Evolutionary conservation across 192 early-diverging fungal genomes (phyloP), one percentile per base, ranked within the genome.

Genomic region (Haplosporangium gracile): DNA sequence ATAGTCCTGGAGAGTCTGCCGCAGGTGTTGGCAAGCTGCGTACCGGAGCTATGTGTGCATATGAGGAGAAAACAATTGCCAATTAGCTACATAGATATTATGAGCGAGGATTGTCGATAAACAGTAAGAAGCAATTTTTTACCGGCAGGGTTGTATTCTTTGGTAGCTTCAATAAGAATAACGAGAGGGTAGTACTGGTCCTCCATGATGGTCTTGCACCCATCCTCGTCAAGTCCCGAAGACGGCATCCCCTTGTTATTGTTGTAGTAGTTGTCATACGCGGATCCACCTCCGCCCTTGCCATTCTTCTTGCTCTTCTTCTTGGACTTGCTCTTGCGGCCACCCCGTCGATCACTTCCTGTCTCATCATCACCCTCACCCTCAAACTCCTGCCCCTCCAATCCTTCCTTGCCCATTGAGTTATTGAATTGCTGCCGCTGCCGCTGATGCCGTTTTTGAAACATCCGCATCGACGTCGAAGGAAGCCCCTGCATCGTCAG

Each of bases 161-260:
- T 77, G 29, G 79, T 78, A 3, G 84, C 70, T 40, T 81, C 79
- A 20, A 86, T 86, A 24, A 86, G 40, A 29, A 86, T 81, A 65
- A 86, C 84, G 4, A 86, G 55, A 4, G 84, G 84, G 16, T 81
- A 86, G 38, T 86, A 86, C 76, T 86, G 84, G 39, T 86, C 84
- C 26, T 86, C 84, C 84, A 86, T 86, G 29, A 86, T 86, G 51
- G 79, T 72, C n/a, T 81, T 86, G 68, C 70, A 78, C 0, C n/a
- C 70, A 29, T 80, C 71, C 11, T 77, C 84, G 5, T 68, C 68
- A 8, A 40, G 43, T 29, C 71, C 70, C 34, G 39, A 24, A 26
- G 8, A 72, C 5, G 42, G 42, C 39, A 72, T 26, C 26, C 38
- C 26, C 26, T 45, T 45, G 24, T 51, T 72, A 38, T 45, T 45